phyloP scores from a whole-genome alignment of 345 rosid genomes.

The Raphanus raphanistrum region DNA sequence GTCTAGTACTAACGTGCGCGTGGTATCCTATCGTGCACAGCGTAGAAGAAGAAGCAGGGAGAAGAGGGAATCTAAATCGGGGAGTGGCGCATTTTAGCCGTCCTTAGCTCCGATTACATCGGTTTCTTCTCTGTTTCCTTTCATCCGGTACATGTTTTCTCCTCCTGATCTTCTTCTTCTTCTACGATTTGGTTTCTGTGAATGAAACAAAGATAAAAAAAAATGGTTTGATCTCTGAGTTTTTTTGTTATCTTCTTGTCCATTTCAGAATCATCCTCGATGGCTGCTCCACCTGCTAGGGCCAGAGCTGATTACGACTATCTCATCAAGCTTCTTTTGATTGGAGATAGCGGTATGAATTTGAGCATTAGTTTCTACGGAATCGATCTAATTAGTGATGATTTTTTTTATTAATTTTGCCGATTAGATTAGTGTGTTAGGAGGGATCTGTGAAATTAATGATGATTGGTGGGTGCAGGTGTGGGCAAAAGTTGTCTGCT shows the following conservation, averaged over 20 bases:
- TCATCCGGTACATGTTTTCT: conserved; percentile 26
- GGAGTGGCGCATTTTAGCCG: conserved; percentile 36
- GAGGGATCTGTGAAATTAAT: conserved; percentile 2
- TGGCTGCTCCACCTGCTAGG: conserved; percentile 80
- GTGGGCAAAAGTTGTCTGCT: conserved; percentile 96
- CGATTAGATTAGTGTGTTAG: conserved; percentile 21
- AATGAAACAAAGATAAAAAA: conserved; percentile 12
- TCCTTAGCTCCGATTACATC: conserved; percentile 31
- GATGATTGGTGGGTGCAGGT: conserved; percentile 34
- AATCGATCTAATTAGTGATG: background rate
- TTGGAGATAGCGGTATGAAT: conserved; percentile 68
- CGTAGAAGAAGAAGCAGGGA: conserved; percentile 22
- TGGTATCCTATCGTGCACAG: conserved; percentile 34
- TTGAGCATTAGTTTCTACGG: background rate
- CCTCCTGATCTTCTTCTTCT: background rate
- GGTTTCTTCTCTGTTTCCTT: background rate
- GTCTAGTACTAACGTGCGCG: conserved; percentile 31
- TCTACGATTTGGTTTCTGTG: background rate
- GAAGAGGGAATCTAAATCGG: conserved; percentile 27
- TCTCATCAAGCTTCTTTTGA: conserved; percentile 75
- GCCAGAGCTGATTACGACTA: conserved; percentile 79
- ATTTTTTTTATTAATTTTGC: background rate
- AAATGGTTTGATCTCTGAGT: conserved; percentile 19
- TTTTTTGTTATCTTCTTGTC: background rate
- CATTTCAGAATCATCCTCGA: conserved; percentile 28